Conservation (phyloP, 208 protist genomes). For the Porcisia deanei region DNA sequence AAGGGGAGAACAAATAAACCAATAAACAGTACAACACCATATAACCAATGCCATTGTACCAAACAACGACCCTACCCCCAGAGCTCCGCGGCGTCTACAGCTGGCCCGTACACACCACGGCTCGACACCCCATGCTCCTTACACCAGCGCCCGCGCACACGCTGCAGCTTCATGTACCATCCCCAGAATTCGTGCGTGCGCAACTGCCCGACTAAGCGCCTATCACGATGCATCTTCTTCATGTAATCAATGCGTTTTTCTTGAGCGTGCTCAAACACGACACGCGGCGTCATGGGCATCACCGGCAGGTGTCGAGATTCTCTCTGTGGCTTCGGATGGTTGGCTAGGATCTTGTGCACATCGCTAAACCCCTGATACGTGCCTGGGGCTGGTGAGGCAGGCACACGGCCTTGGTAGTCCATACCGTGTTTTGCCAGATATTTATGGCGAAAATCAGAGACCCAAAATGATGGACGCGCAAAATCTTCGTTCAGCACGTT, state of each 20-base stretch:
- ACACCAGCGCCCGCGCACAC: conserved; percentile 90
- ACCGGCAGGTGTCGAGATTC: conserved; percentile 90
- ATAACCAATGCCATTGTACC: neutral
- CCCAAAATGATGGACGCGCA: conserved; percentile 87
- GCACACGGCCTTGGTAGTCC: conserved; percentile 87
- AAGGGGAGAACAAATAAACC: neutral
- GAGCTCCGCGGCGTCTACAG: conserved; percentile 89
- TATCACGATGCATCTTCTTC: conserved; percentile 80
- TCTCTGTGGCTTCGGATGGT: conserved; percentile 89
- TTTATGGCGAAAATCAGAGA: conserved; percentile 90
- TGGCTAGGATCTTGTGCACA: conserved; percentile 83
- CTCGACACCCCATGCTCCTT: conserved; percentile 88
- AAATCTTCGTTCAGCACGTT: conserved; percentile 78
- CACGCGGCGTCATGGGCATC: conserved; percentile 90
- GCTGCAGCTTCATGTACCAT: conserved; percentile 93
- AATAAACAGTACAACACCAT: neutral
- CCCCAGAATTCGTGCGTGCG: conserved; percentile 88
- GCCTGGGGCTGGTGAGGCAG: conserved; percentile 80
- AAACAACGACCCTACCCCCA: conserved; percentile 62
- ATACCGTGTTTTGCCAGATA: conserved; percentile 84
- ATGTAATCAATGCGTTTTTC: conserved; percentile 85
- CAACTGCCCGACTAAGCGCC: conserved; percentile 68
- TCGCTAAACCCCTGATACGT: conserved; percentile 90
- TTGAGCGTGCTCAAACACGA: conserved; percentile 85
- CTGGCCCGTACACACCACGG: conserved; percentile 89